Evolutionary conservation across 2,329 filamentous ascomycete species (phyloP).

Genomic region (Rhynchosporium secalis): DNA sequence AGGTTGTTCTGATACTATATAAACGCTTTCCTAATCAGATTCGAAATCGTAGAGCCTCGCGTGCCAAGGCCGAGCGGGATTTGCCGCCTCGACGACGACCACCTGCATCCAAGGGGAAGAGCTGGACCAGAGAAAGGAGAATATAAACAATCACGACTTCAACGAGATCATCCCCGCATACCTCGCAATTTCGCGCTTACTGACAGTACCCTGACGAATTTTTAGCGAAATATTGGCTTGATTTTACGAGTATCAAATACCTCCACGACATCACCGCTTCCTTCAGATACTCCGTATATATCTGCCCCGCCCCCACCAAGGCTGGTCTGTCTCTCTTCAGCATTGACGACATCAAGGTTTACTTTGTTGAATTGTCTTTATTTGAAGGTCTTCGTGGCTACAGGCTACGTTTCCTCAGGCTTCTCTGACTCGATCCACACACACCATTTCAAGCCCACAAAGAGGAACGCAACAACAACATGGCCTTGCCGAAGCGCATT

Average conservation of each 20-base stretch:
- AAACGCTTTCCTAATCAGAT: background rate
- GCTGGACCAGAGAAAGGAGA: background rate
- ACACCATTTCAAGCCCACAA: background rate
- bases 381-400: background rate
- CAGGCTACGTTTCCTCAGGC: background rate
- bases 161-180: background rate
- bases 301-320: conserved; percentile 19
- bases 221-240: background rate
- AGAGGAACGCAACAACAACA: conserved; percentile 31
- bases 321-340: background rate
- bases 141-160: conserved; percentile 13
- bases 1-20: too few relatives aligned
- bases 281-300: background rate
- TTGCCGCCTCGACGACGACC: background rate
- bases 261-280: background rate
- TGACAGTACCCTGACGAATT: background rate
- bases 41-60: background rate
- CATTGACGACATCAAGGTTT: background rate
- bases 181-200: background rate
- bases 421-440: background rate
- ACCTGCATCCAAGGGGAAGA: background rate
- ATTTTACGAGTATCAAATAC: background rate
- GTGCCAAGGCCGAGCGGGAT: conserved; percentile 5
- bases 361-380: background rate
- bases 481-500: conserved; percentile 92